These are phyloP conservation scores for Penicillium lagena DNA, from an alignment of 495 filamentous ascomycete species.

Conservation along the genomic window DNA sequence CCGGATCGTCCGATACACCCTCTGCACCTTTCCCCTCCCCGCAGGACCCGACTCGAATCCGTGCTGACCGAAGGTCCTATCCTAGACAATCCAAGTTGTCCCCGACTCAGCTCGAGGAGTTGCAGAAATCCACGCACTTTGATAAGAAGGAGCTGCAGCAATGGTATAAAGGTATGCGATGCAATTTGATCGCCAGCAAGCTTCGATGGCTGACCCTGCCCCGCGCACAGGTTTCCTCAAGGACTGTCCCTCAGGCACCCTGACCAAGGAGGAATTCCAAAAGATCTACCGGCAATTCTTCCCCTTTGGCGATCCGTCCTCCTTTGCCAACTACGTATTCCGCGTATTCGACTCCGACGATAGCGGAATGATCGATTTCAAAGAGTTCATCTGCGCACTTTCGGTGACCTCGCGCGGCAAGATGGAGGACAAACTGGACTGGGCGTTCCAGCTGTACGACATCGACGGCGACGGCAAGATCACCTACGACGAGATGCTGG, in stretches of 20 bases:
- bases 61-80: not conserved
- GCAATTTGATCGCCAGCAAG: not conserved
- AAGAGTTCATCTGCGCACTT: constrained; percentile 97
- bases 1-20: not conserved
- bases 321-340: constrained; percentile 98
- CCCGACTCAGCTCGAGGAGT: constrained; percentile 85
- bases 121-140: constrained; percentile 95
- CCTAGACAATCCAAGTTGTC: constrained; percentile 88
- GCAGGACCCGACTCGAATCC: not conserved
- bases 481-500: constrained; percentile 97
- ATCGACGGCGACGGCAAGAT: constrained; percentile 99
- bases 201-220: not conserved
- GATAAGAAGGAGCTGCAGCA: constrained; percentile 99
- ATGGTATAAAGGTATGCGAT: constrained; percentile 90
- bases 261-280: constrained; percentile 97
- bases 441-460: constrained; percentile 99
- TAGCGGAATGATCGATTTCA: constrained; percentile 96
- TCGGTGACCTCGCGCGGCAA: constrained; percentile 95
- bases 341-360: constrained; percentile 98
- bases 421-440: constrained; percentile 99
- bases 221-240: constrained; percentile 77
- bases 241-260: constrained; percentile 92
- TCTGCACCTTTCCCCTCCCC: constrained; percentile 2
- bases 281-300: constrained; percentile 99
- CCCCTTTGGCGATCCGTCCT: constrained; percentile 93